These are phyloP conservation scores for Arthrinium phaeospermum DNA, from an alignment of 2,329 filamentous ascomycete species.

Conservation along the genomic window DNA sequence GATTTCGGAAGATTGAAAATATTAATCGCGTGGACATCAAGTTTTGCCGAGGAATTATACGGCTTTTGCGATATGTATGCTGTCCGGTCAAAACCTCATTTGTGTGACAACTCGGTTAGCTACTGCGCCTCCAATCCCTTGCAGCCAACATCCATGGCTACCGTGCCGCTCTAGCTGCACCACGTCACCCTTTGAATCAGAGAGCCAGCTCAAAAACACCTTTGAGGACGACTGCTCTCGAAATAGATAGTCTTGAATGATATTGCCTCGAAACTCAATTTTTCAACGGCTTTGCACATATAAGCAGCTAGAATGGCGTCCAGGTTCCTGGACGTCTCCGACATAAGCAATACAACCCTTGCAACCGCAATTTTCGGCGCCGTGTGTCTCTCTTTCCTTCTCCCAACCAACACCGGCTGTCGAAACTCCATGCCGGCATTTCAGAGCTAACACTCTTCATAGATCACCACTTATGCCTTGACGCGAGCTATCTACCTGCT, in stretches of 20 bases:
- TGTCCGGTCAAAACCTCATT: background rate
- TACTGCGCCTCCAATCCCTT: background rate
- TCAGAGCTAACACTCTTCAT: background rate
- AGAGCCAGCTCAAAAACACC: background rate
- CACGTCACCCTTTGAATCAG: background rate
- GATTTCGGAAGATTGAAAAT: no score
- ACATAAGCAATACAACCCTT: background rate
- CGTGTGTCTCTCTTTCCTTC: background rate
- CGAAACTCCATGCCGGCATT: background rate
- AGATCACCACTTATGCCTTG: background rate
- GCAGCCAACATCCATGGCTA: background rate
- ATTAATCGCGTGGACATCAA: background rate
- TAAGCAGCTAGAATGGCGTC: background rate
- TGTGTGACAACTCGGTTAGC: no score
- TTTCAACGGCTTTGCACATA: background rate
- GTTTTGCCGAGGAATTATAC: no score
- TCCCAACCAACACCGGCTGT: no score
- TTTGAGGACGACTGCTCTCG: background rate
- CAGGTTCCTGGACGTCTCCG: background rate
- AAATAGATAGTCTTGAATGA: background rate
- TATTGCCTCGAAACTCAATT: background rate
- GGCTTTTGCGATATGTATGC: no score
- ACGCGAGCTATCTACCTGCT: constrained; percentile 22
- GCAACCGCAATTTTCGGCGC: background rate
- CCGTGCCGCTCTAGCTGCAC: background rate